phyloP scores from a whole-genome alignment of 2,329 filamentous ascomycete genomes.

The Bipolaris cookei region DNA sequence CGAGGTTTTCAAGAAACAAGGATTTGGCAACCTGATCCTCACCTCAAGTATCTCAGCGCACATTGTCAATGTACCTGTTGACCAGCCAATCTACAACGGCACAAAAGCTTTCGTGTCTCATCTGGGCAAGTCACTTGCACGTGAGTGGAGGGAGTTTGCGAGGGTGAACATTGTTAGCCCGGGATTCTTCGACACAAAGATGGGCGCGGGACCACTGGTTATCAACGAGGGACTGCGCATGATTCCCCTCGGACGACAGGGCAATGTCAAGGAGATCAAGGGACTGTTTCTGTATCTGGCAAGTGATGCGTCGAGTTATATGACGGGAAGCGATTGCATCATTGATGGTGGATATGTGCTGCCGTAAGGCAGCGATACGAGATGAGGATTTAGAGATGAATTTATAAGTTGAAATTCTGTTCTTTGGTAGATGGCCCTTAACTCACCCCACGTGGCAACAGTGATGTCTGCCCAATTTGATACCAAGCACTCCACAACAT shows the following conservation, averaged over 20 bases:
- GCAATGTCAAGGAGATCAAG: conserved; percentile 75
- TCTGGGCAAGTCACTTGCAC: conserved; percentile 65
- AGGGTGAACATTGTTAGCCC: conserved; percentile 70
- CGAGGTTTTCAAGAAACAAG: conserved; percentile 51
- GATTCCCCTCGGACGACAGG: conserved; percentile 78
- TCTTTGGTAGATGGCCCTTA: too few relatives aligned
- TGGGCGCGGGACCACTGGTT: conserved; percentile 65
- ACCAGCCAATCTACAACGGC: conserved; percentile 56
- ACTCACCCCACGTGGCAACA: not conserved
- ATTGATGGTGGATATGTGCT: conserved; percentile 76
- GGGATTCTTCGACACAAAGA: conserved; percentile 69
- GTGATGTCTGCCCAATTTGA: not conserved
- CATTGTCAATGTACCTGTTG: conserved; percentile 80
- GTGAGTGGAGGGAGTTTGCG: conserved; percentile 71
- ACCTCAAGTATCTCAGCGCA: conserved; percentile 74
- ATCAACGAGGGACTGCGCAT: conserved; percentile 72
- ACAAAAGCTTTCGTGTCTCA: conserved; percentile 69
- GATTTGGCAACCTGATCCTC: conserved; percentile 66
- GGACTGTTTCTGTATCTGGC: conserved; percentile 80
- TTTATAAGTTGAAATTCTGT: not conserved
- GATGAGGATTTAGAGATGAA: not conserved
- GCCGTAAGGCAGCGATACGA: conserved; percentile 21
- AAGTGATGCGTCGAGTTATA: conserved; percentile 79
- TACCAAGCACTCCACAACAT: not conserved
- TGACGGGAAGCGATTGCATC: conserved; percentile 74